Conservation (phyloP, 495 filamentous ascomycete genomes). For the Trichoderma virens region DNA sequence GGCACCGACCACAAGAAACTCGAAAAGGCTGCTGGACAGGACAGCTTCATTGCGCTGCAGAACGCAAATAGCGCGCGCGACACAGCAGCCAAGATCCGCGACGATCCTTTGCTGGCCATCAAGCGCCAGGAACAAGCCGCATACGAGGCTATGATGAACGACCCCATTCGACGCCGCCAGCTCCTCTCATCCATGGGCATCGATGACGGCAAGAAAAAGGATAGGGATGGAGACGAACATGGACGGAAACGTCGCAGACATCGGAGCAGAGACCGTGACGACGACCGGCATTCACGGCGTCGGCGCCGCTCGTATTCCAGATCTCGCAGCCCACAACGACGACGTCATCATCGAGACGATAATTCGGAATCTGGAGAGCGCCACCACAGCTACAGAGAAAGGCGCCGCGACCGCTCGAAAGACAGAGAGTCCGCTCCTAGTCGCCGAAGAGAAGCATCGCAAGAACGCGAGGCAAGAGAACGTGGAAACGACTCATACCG, state of each 20-base stretch:
- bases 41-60: conserved; percentile 52
- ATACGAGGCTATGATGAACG: conserved; percentile 82
- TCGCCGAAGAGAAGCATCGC: neutral
- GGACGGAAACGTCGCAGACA: neutral
- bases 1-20: conserved; percentile 72
- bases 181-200: conserved; percentile 55
- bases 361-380: neutral
- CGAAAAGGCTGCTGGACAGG: conserved; percentile 67
- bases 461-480: neutral
- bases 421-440: neutral
- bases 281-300: conserved; percentile 3
- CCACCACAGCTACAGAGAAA: conserved; percentile 9
- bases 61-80: conserved; percentile 62
- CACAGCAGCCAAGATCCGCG: conserved; percentile 71
- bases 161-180: conserved; percentile 63
- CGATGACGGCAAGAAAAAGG: conserved; percentile 32
- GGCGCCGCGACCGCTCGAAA: conserved; percentile 13
- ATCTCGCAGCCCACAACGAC: conserved; percentile 10
- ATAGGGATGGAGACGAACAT: conserved; percentile 20
- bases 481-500: conserved; percentile 16
- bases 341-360: neutral
- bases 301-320: conserved; percentile 11
- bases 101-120: conserved; percentile 85
- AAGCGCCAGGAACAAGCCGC: conserved; percentile 88
- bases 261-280: neutral